Evolutionary conservation across 139 green algal species (phyloP), one percentile per base, ranked within the genome.

Genomic region (Chlorella sp.): DNA sequence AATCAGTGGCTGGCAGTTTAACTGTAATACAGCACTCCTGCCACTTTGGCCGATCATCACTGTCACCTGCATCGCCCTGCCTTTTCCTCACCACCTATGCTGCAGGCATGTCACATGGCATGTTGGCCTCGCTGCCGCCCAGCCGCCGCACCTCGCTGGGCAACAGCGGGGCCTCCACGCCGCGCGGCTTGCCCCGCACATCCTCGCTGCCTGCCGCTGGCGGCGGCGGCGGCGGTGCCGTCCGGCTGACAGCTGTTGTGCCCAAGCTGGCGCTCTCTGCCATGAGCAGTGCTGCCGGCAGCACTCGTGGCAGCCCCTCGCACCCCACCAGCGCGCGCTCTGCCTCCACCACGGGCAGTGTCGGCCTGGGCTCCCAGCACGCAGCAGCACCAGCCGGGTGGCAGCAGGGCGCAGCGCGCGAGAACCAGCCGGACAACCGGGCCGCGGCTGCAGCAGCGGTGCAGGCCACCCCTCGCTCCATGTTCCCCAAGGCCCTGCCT

Each of bases 401-500:
- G 85, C 42, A 57, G 71, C 71, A 40, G 24, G 19, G n/a, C 34
- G 53, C 57, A 18, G 78, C 83, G 2, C 64, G 85, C 22, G 85
- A 89, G 48, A 89, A 89, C 53, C 85, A 83, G 71, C 71, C 85
- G 30, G 71, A 83, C 71, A 89, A 89, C 71, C 26, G 71, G 64
- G 85, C 42, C 0, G 19, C 64, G 2, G 85, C 42, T 36, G n/a
- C 71, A 22, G 40, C 40, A 57, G 66, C 85, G 30, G 85, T 88
- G 42, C 71, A 75, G 36, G 69, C 83, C 48, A 83, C 85, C 69
- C 69, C 69, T 61, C 85, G 85, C 5, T 88, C 84, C 39, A 81
- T 88, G 66, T 88, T 88, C 39, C 66, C 84, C 3, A 88, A 88
- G 40, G 39, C 68, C 7, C 18, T 81, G 30, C 66, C 84, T 19